These are phyloP conservation scores for Russula brevipes DNA, from an alignment of 768 basidiomycete genomes.

Conservation along the genomic window DNA sequence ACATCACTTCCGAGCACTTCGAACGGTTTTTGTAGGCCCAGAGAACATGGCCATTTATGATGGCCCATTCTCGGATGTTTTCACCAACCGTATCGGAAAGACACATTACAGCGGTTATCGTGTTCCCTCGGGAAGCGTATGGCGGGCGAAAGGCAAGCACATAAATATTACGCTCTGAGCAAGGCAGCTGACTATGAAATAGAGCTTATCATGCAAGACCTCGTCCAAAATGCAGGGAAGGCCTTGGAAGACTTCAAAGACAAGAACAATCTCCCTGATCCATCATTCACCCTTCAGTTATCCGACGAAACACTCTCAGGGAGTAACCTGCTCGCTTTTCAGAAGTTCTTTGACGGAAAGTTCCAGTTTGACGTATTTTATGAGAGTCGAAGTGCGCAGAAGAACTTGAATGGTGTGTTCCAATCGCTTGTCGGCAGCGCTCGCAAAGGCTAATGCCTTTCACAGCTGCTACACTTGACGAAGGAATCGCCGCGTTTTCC, in stretches of 20 bases:
- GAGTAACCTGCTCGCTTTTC: constrained; percentile 82
- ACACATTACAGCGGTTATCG: constrained; percentile 65
- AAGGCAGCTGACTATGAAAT: constrained; percentile 1
- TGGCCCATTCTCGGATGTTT: constrained; percentile 55
- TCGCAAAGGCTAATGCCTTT: neutral
- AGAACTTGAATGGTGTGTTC: constrained; percentile 57
- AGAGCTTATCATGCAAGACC: constrained; percentile 61
- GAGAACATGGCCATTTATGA: constrained; percentile 48
- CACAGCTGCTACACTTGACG: constrained; percentile 59
- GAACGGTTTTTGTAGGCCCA: constrained; percentile 40
- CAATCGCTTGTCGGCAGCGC: neutral
- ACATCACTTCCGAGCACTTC: neutral
- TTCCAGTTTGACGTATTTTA: constrained; percentile 91
- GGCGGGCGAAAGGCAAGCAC: constrained; percentile 75
- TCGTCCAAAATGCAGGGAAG: constrained; percentile 54
- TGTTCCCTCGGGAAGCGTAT: constrained; percentile 58
- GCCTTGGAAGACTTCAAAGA: constrained; percentile 51
- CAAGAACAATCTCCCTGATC: constrained; percentile 54
- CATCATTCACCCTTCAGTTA: constrained; percentile 72
- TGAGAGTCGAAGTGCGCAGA: constrained; percentile 66
- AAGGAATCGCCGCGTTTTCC: constrained; percentile 62
- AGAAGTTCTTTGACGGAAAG: constrained; percentile 76
- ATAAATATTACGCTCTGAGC: neutral
- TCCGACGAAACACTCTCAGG: constrained; percentile 65
- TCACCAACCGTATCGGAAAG: constrained; percentile 59